A percentile compares a stretch with the other conserved stretches of the same genome.
phyloP scores from a whole-genome alignment of 805 yeast genomes.

The Wickerhamiella occidentalis region DNA sequence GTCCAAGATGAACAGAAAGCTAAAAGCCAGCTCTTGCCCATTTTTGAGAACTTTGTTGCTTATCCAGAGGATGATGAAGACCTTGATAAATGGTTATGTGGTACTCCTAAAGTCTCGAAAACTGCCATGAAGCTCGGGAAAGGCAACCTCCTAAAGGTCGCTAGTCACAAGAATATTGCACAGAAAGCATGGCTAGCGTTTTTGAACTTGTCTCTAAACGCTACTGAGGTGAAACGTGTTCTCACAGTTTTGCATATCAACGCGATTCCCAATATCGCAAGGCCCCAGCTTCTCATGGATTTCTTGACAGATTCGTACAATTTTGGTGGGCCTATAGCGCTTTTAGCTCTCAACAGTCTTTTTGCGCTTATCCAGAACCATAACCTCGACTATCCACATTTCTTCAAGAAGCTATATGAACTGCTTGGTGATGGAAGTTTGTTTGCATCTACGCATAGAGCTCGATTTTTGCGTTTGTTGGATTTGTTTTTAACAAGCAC shows the following conservation, averaged over 20 bases:
- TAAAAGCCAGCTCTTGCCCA: conserved; percentile 16
- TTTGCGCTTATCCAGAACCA: conserved; percentile 70
- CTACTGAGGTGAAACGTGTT: conserved; percentile 53
- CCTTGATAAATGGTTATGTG: conserved; percentile 15
- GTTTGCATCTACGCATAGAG: conserved; percentile 65
- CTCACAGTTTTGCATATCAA: conserved; percentile 68
- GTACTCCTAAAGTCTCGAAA: conserved; percentile 19
- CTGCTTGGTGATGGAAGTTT: conserved; percentile 57
- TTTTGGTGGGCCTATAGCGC: conserved; percentile 48
- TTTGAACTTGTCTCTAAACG: conserved; percentile 36
- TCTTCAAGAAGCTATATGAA: conserved; percentile 69
- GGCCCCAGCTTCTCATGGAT: conserved; percentile 82
- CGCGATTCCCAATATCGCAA: conserved; percentile 65
- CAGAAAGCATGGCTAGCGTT: conserved; percentile 41
- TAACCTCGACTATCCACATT: conserved; percentile 86
- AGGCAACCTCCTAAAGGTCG: conserved; percentile 28
- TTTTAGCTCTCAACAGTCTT: conserved; percentile 75
- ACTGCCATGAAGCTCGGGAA: conserved; percentile 26
- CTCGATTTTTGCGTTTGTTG: conserved; percentile 76
- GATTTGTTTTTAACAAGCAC: conserved; percentile 79
- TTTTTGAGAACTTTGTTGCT: conserved; percentile 15
- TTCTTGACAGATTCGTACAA: conserved; percentile 80
- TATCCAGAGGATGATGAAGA: conserved; percentile 22
- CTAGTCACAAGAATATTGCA: conserved; percentile 37
- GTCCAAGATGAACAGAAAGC: conserved; percentile 15